These are phyloP conservation scores for Vicia faba DNA, from an alignment of 306 rosid species.

Conservation along the genomic window DNA sequence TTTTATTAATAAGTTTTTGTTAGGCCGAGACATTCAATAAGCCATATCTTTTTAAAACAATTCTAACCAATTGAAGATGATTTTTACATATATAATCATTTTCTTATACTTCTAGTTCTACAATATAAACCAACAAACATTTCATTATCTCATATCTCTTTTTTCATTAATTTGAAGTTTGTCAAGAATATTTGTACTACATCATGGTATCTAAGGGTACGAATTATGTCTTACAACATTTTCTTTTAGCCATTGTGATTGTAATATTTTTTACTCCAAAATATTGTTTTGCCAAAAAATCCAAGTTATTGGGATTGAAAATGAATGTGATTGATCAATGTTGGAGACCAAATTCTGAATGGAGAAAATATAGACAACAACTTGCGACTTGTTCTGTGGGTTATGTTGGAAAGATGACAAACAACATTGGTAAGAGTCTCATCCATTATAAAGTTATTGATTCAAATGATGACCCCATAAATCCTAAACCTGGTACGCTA, in stretches of 20 bases:
- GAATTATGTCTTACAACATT: not conserved
- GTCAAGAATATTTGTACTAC: not conserved
- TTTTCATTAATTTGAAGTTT: not conserved
- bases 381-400: conserved; percentile 42
- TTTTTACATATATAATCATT: conserved; percentile 20
- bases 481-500: conserved; percentile 32
- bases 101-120: not conserved
- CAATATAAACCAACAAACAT: not conserved
- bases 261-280: not conserved
- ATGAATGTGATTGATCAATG: conserved; percentile 44
- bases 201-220: conserved; percentile 6
- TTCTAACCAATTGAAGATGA: conserved; percentile 16
- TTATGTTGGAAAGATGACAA: conserved; percentile 31
- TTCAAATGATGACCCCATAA: conserved; percentile 32
- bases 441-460: not conserved
- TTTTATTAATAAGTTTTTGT: conserved; percentile 16
- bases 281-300: conserved; percentile 10
- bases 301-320: conserved; percentile 22
- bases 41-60: conserved; percentile 25
- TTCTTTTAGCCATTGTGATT: conserved; percentile 7
- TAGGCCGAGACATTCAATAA: not conserved
- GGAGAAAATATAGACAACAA: conserved; percentile 30
- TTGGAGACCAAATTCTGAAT: conserved; percentile 38
- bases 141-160: not conserved
- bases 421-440: not conserved